Conservation (phyloP, 2,329 filamentous ascomycete species). For the Colletotrichum theobromicola region DNA sequence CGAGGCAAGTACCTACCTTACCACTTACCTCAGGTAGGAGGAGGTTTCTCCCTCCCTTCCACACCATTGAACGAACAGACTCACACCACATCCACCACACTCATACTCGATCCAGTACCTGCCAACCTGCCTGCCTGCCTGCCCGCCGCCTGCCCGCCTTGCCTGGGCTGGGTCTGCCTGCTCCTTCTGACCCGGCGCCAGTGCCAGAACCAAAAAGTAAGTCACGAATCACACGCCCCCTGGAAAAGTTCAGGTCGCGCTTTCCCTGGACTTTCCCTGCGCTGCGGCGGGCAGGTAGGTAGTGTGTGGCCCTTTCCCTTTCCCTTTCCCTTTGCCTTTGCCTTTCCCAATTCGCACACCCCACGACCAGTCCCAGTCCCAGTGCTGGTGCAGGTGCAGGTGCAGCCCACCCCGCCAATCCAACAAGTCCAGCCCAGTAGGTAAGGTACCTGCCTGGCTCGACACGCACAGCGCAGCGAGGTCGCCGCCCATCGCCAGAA, state of each 20-base stretch:
- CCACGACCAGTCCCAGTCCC: not conserved
- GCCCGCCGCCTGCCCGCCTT: not conserved
- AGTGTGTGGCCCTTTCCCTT: not conserved
- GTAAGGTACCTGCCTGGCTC: not conserved
- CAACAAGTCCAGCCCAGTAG: too few relatives aligned
- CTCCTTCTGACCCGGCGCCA: not conserved
- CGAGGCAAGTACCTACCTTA: not conserved
- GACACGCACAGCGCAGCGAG: too few relatives aligned
- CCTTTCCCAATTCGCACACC: slow-evolving; percentile 1
- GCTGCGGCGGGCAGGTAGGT: not conserved
- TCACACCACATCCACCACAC: not conserved
- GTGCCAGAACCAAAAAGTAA: not conserved
- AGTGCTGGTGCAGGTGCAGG: not conserved
- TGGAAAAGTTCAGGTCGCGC: not conserved
- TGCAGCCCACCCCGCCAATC: too few relatives aligned
- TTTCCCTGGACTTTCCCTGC: not conserved
- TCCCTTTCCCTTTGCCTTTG: not conserved
- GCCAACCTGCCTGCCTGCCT: not conserved
- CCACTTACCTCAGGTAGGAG: not conserved
- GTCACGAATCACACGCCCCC: not conserved
- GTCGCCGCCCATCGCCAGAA: slow-evolving; percentile 4
- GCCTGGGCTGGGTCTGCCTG: not conserved
- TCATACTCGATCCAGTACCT: not conserved
- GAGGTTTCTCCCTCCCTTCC: not conserved
- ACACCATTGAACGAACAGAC: not conserved